Conservation (phyloP, 495 filamentous ascomycete species). For the Trichoderma reesei region DNA sequence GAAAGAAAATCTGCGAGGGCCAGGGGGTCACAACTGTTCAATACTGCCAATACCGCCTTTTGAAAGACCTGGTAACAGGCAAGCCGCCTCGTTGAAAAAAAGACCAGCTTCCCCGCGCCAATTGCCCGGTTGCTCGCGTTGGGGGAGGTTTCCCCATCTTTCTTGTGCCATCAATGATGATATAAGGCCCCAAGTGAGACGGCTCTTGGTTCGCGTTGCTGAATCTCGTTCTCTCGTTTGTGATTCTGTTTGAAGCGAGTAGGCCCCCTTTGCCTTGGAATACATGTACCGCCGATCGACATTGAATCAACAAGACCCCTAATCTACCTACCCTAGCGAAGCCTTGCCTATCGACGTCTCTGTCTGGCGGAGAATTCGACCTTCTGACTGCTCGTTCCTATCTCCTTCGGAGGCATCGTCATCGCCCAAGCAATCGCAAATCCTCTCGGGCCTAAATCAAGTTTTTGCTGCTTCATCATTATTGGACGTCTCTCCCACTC, state of each 20-base stretch:
- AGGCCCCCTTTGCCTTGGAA: not conserved
- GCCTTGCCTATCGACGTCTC: not conserved
- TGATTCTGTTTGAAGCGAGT: not conserved
- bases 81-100: not conserved
- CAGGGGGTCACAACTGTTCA: not conserved
- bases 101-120: constrained; percentile 7
- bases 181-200: constrained; percentile 4
- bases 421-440: too few species aligned
- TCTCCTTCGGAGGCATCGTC: too few species aligned
- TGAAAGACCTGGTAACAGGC: not conserved
- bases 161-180: not conserved
- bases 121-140: not conserved
- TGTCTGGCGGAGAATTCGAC: not conserved
- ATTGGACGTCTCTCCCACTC: too few species aligned
- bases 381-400: too few species aligned
- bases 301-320: not conserved
- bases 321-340: not conserved
- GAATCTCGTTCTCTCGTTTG: not conserved
- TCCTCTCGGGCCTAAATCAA: too few species aligned
- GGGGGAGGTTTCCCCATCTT: constrained; percentile 6
- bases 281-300: not conserved
- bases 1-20: not conserved
- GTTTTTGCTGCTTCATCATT: too few species aligned
- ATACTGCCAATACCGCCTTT: constrained; percentile 8
- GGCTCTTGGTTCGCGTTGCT: not conserved